Evolutionary conservation across 208 protist genomes (phyloP).

Genomic region (Crithidia thermophila): DNA sequence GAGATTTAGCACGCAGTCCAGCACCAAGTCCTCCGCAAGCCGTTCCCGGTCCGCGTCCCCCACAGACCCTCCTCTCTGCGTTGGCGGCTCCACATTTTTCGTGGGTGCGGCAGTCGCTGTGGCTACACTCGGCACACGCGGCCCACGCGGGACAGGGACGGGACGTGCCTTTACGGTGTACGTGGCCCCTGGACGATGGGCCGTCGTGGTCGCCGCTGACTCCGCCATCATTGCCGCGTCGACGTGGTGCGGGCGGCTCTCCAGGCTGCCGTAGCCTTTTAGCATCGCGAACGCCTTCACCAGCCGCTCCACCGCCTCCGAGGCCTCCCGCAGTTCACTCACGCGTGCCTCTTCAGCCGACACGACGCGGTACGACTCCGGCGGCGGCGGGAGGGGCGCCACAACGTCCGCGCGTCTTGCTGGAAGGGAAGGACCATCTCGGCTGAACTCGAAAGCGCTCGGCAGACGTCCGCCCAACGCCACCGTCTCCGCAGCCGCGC

Average conservation of each 20-base stretch:
- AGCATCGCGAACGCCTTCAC: conserved; percentile 80
- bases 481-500: too few relatives aligned
- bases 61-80: neutral
- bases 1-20: conserved; percentile 29
- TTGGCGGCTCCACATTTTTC: neutral
- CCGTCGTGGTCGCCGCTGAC: conserved; percentile 5
- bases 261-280: conserved; percentile 45
- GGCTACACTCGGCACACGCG: neutral
- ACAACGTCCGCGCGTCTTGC: neutral
- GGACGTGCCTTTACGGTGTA: conserved; percentile 7
- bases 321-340: conserved; percentile 75
- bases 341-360: conserved; percentile 40
- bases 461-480: too few relatives aligned
- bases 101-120: neutral
- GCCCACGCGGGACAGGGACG: conserved; percentile 2
- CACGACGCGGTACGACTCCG: conserved; percentile 5
- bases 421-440: neutral
- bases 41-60: neutral
- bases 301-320: conserved; percentile 83
- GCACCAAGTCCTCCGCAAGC: conserved; percentile 20
- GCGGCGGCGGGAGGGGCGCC: conserved; percentile 44
- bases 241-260: neutral
- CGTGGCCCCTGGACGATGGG: neutral
- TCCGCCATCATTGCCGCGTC: neutral
- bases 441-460: too few relatives aligned